Conservation (phyloP, 2,329 filamentous ascomycete genomes). For the Penicillium brevicompactum region DNA sequence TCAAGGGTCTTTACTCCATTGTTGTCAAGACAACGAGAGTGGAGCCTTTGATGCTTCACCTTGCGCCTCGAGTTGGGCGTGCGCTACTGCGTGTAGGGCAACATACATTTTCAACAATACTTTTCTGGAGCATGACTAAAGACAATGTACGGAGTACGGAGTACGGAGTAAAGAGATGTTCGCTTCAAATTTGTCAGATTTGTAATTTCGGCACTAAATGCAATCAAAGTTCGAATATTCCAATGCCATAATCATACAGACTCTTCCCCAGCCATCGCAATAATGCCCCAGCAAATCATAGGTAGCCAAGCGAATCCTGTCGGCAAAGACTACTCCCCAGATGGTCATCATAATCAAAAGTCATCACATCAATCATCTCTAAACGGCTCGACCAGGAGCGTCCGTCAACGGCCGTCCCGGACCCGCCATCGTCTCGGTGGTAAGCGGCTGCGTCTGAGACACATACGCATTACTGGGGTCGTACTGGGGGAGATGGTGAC, state of each 20-base stretch:
- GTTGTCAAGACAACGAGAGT: conserved; percentile 1
- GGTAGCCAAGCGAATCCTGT: neutral
- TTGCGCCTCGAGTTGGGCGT: neutral
- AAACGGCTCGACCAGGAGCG: conserved; percentile 18
- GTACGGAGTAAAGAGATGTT: neutral
- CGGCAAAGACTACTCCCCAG: conserved; percentile 1
- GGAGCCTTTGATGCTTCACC: neutral
- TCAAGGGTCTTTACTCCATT: conserved; percentile 9
- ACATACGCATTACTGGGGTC: conserved; percentile 33
- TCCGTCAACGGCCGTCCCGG: conserved; percentile 24
- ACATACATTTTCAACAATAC: no score
- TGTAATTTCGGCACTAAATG: neutral
- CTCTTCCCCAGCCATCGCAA: conserved; percentile 1
- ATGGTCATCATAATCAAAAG: conserved; percentile 2
- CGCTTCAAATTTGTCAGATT: neutral
- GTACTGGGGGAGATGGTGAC: conserved; percentile 23
- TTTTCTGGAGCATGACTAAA: no score
- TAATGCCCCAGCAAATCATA: neutral
- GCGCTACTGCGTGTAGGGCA: neutral
- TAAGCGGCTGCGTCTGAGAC: conserved; percentile 20
- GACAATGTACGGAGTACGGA: no score
- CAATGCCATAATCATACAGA: conserved; percentile 11
- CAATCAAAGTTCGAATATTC: neutral
- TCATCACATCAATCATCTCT: conserved; percentile 2
- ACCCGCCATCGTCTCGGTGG: conserved; percentile 6